phyloP scores from a whole-genome alignment of 371 early-diverging fungal genomes.

The Cokeromyces recurvatus region DNA sequence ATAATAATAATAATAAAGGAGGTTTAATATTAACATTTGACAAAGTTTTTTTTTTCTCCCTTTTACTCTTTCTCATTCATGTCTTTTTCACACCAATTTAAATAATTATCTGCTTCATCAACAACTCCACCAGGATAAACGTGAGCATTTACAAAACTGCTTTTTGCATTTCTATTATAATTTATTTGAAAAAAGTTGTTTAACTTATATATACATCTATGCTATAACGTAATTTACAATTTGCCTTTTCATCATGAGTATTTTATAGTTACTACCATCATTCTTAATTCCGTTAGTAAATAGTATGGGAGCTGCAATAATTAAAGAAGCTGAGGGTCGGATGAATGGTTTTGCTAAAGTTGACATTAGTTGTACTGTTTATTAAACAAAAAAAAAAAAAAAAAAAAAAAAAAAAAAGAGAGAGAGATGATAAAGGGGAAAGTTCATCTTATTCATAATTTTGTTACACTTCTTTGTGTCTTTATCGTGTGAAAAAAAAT shows the following conservation, averaged over 20 bases:
- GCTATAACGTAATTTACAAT: neutral
- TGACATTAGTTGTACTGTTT: constrained; percentile 3
- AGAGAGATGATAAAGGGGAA: too few species aligned
- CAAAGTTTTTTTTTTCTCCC: neutral
- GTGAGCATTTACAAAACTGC: constrained; percentile 54
- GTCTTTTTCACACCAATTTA: constrained; percentile 41
- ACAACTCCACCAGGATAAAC: constrained; percentile 63
- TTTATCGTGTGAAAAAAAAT: too few species aligned
- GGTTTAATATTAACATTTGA: neutral
- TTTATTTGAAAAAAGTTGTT: neutral
- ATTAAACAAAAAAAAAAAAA: too few species aligned
- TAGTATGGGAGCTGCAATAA: constrained; percentile 47
- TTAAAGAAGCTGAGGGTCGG: constrained; percentile 26
- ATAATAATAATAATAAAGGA: neutral
- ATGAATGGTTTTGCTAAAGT: constrained; percentile 4
- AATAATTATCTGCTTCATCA: constrained; percentile 49
- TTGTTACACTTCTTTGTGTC: too few species aligned
- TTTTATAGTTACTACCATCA: constrained; percentile 43
- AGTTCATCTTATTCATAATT: too few species aligned
- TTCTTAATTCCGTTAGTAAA: constrained; percentile 6
- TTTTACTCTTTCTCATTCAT: constrained; percentile 6
- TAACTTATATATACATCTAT: neutral
- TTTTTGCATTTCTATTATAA: constrained; percentile 39
- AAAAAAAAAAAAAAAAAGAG: too few species aligned
- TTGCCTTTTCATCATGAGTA: constrained; percentile 57